phyloP scores from a whole-genome alignment of 176 grass and related monocot species.

The Stipa capillata region DNA sequence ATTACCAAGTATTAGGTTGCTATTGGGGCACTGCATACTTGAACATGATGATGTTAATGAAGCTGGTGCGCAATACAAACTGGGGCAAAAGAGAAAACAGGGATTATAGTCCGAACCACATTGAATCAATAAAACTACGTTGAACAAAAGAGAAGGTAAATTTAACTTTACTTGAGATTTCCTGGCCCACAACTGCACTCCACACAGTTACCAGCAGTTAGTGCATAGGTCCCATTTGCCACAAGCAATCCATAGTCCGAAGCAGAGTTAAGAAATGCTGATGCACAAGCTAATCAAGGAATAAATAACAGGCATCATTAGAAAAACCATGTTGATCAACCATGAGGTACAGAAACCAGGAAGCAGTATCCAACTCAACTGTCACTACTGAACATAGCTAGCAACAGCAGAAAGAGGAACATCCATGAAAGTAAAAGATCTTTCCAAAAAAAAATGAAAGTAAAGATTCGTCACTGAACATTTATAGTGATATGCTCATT shows the following conservation, averaged over 20 bases:
- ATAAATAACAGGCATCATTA: conserved; percentile 5
- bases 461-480: not conserved
- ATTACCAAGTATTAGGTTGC: conserved; percentile 81
- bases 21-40: conserved; percentile 86
- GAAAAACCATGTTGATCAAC: not conserved
- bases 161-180: conserved; percentile 62
- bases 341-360: not conserved
- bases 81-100: conserved; percentile 7
- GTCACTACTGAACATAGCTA: not conserved
- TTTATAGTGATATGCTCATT: not conserved
- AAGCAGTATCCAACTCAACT: not conserved
- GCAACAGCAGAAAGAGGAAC: not conserved
- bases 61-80: conserved; percentile 77
- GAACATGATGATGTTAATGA: conserved; percentile 64
- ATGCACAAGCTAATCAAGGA: conserved; percentile 53
- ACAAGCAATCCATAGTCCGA: conserved; percentile 79
- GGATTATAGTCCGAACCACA: conserved; percentile 6
- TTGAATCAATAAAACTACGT: not conserved
- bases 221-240: conserved; percentile 81
- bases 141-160: conserved; percentile 11
- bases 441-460: not conserved
- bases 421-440: not conserved
- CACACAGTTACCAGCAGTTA: conserved; percentile 83
- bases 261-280: conserved; percentile 51
- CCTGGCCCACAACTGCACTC: conserved; percentile 89